Percentiles rank a stretch among this genome's conserved stretches.
These are phyloP conservation scores for Podila minutissima DNA, from an alignment of 192 early-diverging fungal genomes.

Conservation along the genomic window DNA sequence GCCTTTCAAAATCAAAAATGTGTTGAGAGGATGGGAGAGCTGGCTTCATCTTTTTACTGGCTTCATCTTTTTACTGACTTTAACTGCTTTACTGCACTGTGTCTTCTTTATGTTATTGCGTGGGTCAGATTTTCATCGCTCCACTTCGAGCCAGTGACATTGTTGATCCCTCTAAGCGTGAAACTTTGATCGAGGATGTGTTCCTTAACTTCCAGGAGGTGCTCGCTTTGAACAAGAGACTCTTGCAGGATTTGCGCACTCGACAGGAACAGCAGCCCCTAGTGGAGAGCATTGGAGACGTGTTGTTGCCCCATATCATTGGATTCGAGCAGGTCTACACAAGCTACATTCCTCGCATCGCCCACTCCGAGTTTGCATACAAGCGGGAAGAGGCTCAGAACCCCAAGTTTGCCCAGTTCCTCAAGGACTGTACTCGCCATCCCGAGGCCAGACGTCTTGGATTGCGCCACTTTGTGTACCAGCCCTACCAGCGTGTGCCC, in stretches of 20 bases:
- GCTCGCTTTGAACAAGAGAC: conserved; percentile 64
- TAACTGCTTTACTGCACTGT: not conserved
- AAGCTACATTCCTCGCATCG: conserved; percentile 85
- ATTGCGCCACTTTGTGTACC: conserved; percentile 84
- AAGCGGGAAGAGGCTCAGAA: conserved; percentile 83
- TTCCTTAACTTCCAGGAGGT: conserved; percentile 80
- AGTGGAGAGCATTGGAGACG: conserved; percentile 85
- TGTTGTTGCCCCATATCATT: conserved; percentile 75
- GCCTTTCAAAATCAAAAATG: not conserved
- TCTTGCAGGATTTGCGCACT: conserved; percentile 66
- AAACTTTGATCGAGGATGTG: conserved; percentile 77
- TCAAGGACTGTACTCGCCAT: conserved; percentile 69
- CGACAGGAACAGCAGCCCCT: conserved; percentile 75
- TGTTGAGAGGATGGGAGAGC: not conserved
- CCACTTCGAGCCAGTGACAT: conserved; percentile 71
- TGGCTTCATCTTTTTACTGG: not conserved
- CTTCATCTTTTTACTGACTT: not conserved
- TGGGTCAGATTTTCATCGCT: conserved; percentile 65
- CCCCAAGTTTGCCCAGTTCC: conserved; percentile 74
- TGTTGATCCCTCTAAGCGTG: conserved; percentile 67
- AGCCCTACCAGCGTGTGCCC: conserved; percentile 87
- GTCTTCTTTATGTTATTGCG: conserved; percentile 5
- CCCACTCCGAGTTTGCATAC: conserved; percentile 79
- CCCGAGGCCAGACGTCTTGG: conserved; percentile 87
- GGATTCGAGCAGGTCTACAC: conserved; percentile 78